Evolutionary conservation across 768 basidiomycete species (phyloP), one percentile per base, ranked within the genome.

Genomic region (Serendipita sp.): DNA sequence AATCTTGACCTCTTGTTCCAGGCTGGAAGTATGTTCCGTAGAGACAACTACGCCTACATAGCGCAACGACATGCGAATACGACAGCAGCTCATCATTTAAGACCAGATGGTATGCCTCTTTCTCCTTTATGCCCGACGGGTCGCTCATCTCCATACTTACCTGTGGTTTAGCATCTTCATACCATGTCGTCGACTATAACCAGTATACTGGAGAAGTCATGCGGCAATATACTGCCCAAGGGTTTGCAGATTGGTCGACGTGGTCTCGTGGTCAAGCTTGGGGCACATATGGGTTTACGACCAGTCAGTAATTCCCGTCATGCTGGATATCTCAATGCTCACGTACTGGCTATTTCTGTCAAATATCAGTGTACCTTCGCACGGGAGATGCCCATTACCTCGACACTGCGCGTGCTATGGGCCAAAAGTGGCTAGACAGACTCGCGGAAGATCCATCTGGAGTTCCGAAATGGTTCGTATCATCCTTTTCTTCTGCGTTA

Each of bases 261-360:
- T 87, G 86, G 86, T 79, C 83, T 52, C 81, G 86, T 34, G 86
- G 86, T 5, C 83, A 88, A 70, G 79, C 82, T 13, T 87, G 85
- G 85, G 86, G 78, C 1, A 77, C 86, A 33, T 84, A 83, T 67
- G 85, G 85, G 0, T 87, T 82, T 69, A 80, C 83, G 0, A 84
- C 82, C 68, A 84, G 86, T 86, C 67, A 37, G 83, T 33, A 23
- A 31, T 8, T 23, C 1, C 13, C 40, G 40, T 13, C 40, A 6
- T 23, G 23, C 23, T 23, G 23, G 23, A 23, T 23, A 23, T 23
- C 23, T 23, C 23, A 23, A 23, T 23, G 23, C 23, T 23, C 23
- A 23, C 23, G 23, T 23, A 23, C 23, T 23, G 23, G 23, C 23
- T 23, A 23, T 23, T 23, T 23, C 23, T 23, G 23, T 23, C 23